phyloP scores from a whole-genome alignment of 768 basidiomycete genomes.

The Panellus pusillus region DNA sequence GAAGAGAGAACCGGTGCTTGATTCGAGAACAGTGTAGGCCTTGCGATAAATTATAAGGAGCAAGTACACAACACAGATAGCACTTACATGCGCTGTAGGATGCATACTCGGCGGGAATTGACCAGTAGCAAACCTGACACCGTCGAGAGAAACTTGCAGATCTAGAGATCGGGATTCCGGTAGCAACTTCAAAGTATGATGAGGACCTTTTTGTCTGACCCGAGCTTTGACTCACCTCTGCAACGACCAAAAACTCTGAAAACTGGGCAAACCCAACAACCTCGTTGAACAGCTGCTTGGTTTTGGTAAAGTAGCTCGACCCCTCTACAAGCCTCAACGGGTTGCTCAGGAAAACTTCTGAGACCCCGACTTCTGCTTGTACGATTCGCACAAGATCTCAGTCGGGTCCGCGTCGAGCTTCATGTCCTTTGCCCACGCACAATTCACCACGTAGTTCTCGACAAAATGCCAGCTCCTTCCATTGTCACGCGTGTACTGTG shows the following conservation, averaged over 20 bases:
- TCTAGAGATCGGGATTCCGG: slow-evolving; percentile 60
- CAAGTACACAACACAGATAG: not conserved
- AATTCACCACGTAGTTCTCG: slow-evolving; percentile 86
- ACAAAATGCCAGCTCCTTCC: slow-evolving; percentile 74
- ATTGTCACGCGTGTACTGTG: slow-evolving; percentile 73
- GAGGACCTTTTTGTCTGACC: not conserved
- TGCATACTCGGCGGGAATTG: slow-evolving; percentile 88
- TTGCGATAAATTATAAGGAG: slow-evolving; percentile 25
- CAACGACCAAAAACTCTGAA: slow-evolving; percentile 92
- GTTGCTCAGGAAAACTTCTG: slow-evolving; percentile 64
- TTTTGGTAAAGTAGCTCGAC: slow-evolving; percentile 63
- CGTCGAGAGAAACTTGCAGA: slow-evolving; percentile 90
- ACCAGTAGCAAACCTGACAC: slow-evolving; percentile 77
- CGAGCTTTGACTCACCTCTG: slow-evolving; percentile 55
- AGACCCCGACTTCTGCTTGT: slow-evolving; percentile 73
- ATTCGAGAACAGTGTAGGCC: slow-evolving; percentile 94
- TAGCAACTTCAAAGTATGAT: slow-evolving; percentile 40
- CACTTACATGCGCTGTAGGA: slow-evolving; percentile 81
- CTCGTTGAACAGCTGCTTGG: slow-evolving; percentile 75
- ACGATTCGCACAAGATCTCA: slow-evolving; percentile 94
- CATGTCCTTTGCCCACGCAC: slow-evolving; percentile 84
- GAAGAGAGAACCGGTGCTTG: slow-evolving; percentile 89
- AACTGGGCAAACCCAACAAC: slow-evolving; percentile 96
- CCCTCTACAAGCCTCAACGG: slow-evolving; percentile 81
- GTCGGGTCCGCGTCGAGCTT: slow-evolving; percentile 74